Conservation (phyloP, 306 rosid genomes). For the Trichosanthes truncata region DNA sequence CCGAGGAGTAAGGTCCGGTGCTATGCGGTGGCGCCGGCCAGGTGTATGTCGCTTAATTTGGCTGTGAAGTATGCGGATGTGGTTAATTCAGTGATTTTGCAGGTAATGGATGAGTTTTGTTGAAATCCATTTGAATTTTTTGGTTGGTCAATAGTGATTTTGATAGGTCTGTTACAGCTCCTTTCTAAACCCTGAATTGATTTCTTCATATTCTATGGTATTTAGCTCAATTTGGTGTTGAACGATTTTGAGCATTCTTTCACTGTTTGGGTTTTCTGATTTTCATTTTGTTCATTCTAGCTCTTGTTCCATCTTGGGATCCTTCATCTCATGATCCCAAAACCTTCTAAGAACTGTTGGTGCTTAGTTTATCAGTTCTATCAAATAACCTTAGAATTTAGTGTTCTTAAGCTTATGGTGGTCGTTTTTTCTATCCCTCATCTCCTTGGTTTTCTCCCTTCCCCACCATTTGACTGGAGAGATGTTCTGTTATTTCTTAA, state of each 20-base stretch:
- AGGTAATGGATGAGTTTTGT: conserved; percentile 27
- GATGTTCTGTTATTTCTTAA: not conserved
- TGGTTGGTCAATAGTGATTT: not conserved
- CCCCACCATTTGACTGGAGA: not conserved
- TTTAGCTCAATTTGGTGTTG: not conserved
- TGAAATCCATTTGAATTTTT: not conserved
- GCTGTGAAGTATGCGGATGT: conserved; percentile 95
- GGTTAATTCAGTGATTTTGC: conserved; percentile 63
- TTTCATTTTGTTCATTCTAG: not conserved
- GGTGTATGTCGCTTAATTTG: conserved; percentile 91
- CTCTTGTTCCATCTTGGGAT: not conserved
- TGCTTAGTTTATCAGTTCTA: not conserved
- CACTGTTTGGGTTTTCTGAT: not conserved
- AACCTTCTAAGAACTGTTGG: not conserved
- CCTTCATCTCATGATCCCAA: not conserved
- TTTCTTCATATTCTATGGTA: not conserved
- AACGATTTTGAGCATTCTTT: not conserved
- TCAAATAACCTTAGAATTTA: not conserved
- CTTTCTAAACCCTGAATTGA: not conserved
- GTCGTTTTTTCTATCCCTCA: not conserved
- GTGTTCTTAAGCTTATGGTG: not conserved
- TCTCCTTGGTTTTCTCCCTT: not conserved
- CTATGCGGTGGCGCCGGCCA: conserved; percentile 77
- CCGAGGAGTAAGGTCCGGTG: conserved; percentile 53
- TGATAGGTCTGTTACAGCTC: not conserved